Evolutionary conservation across 768 basidiomycete species (phyloP), one percentile per base, ranked within the genome.

Genomic region (Suillus lakei): DNA sequence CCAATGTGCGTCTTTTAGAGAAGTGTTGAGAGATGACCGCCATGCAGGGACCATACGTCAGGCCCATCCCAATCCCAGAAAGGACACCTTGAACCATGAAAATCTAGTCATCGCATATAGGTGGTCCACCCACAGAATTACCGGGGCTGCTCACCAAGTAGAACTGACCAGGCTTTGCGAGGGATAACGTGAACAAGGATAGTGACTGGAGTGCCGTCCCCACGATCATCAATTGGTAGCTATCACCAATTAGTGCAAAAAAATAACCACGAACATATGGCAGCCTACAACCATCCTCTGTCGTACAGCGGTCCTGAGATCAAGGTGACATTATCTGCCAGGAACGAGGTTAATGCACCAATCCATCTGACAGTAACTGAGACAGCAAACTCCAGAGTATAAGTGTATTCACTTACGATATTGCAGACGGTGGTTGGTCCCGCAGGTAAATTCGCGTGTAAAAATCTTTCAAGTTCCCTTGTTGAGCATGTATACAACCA

Each of bases 11-110:
- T 16, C 76, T 74, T 54, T 71, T 73, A 34, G 71, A 70, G 73
- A 86, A 87, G 66, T 82, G 79, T 38, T 83, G 85, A 5, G 81
- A 78, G 10, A 83, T 69, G 30, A 85, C 66, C 8, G 79, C 77
- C 61, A 81, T 65, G 41, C 80, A 76, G 0, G 85, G 85, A 21
- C 85, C 69, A 65, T 79, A 86, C 55, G 83, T 68, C 39, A 85
- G 62, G 15, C 84, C 86, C 2, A 77, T 74, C 10, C 75, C 83
- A 18, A 83, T 65, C 4, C 85, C 84, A 5, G 74, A 70, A 15
- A 73, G 69, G 28, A 85, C 63, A 1, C 83, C 85, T 69, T 86
- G 84, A 39, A 74, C 65, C 16, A 86, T 78, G 54, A 85, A 75
- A n/a, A 81, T 67, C 78, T 85, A 16, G 21, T 26, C 64, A 2